Percentiles rank a stretch among this genome's conserved stretches.
phyloP scores from a whole-genome alignment of 2,329 filamentous ascomycete genomes.

The Epichloe festucae region DNA sequence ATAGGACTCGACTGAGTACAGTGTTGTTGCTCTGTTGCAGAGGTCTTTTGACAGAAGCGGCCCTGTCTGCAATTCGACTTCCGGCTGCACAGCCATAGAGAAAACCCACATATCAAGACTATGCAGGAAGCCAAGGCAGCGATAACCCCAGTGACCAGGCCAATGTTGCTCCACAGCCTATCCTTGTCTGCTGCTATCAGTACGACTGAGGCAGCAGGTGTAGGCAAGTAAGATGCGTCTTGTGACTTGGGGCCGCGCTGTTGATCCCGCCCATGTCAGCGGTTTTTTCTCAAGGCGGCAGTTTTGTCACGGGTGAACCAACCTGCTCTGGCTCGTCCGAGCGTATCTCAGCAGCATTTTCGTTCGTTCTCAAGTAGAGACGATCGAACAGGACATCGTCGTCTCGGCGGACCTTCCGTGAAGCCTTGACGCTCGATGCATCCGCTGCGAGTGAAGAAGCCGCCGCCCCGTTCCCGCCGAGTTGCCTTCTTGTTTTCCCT shows the following conservation, averaged over 20 bases:
- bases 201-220: background rate
- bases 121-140: background rate
- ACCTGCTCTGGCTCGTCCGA: background rate
- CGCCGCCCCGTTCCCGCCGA: background rate
- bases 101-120: background rate
- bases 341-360: background rate
- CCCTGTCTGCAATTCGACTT: background rate
- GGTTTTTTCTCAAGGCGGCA: background rate
- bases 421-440: background rate
- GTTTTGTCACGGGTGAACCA: background rate
- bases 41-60: background rate
- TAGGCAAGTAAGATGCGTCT: background rate
- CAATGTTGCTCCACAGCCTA: background rate
- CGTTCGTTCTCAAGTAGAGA: background rate
- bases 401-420: background rate
- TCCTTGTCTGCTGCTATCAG: background rate
- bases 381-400: background rate
- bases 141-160: background rate
- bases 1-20: background rate
- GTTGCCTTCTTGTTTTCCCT: background rate
- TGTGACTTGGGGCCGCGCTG: background rate
- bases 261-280: background rate
- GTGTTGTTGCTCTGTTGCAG: background rate
- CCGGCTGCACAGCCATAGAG: background rate
- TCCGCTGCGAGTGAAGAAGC: background rate